Base-by-base conservation (phyloP, 768 basidiomycete genomes). In the Psilocybe sp. region DNA sequence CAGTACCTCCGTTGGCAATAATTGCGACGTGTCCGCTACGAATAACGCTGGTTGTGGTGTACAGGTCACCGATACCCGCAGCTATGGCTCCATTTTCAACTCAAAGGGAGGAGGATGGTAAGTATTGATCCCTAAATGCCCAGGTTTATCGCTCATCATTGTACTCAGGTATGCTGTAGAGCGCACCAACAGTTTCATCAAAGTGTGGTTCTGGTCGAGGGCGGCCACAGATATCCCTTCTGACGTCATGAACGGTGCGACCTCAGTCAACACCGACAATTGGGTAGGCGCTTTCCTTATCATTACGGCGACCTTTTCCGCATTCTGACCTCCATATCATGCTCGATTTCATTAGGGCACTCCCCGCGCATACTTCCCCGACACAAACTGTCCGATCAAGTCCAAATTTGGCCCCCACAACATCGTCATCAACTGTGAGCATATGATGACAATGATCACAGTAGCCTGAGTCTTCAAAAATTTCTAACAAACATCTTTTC, bases 171-270 rank as follows among this genome's bases (percentile, higher is more conserved):
- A 74, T 63, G 85, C 84, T 0, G 69, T 85, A 59, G 82, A 86
- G 60, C 75, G 84, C 33, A 84, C 83, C 0, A 53, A 64, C 18
- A 58, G 60, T 4, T 79, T 73, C 60, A 80, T 89, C 60, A 84
- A 82, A 53, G 71, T 87, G 41, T 89, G 82, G 80, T 89, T 86
- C 68, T 89, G 84, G 84, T 71, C 82, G 1, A 73, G 83, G 38
- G 67, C 64, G 42, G 74, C 64, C 35, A 64, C 72, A 12, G 58
- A 57, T 33, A 68, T 80, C 19, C 83, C 82, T 1, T 54, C 63
- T 7, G 82, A 79, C 54, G 71, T 83, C 12, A 64, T 52, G 23
- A 62, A 62, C 14, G 80, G 78, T 3, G 69, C 64, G 0, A 59
- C 59, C 13, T 57, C 58, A 2, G 70, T 83, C 15, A 67, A 81